Conservation (phyloP, 306 rosid genomes). For the Sicyos baderoa region DNA sequence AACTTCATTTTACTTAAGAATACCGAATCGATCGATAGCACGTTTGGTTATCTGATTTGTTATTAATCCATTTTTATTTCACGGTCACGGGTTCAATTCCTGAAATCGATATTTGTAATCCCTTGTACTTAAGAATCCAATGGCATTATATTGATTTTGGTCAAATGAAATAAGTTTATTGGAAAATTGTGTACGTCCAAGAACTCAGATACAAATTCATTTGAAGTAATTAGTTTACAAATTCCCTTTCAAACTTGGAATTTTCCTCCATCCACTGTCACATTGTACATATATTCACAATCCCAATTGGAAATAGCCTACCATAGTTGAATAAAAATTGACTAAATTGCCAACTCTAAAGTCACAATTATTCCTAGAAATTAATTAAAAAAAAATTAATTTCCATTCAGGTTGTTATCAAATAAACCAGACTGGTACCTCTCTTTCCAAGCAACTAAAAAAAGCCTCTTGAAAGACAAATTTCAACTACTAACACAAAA, state of each 20-base stretch:
- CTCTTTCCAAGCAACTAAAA: slow-evolving; percentile 18
- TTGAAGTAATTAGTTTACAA: background rate
- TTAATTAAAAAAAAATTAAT: background rate
- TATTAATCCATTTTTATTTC: too few species aligned
- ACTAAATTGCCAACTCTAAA: slow-evolving; percentile 4
- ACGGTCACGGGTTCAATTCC: too few species aligned
- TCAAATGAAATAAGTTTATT: background rate
- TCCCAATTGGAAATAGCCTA: background rate
- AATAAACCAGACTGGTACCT: background rate
- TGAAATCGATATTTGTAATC: too few species aligned
- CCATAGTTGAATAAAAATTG: background rate
- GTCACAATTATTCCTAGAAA: background rate
- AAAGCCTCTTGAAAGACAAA: background rate
- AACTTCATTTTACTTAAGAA: background rate
- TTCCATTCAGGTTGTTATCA: background rate
- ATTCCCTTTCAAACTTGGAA: background rate
- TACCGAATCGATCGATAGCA: too few species aligned
- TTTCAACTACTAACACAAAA: slow-evolving; percentile 7
- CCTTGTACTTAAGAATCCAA: background rate
- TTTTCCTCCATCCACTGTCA: background rate
- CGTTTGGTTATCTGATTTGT: too few species aligned
- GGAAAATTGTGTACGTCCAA: background rate
- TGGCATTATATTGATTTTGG: background rate
- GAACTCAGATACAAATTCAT: background rate
- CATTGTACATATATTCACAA: background rate